These are phyloP conservation scores for Trichosporon inkin DNA, from an alignment of 1,284 basidiomycete genomes.

Conservation along the genomic window DNA sequence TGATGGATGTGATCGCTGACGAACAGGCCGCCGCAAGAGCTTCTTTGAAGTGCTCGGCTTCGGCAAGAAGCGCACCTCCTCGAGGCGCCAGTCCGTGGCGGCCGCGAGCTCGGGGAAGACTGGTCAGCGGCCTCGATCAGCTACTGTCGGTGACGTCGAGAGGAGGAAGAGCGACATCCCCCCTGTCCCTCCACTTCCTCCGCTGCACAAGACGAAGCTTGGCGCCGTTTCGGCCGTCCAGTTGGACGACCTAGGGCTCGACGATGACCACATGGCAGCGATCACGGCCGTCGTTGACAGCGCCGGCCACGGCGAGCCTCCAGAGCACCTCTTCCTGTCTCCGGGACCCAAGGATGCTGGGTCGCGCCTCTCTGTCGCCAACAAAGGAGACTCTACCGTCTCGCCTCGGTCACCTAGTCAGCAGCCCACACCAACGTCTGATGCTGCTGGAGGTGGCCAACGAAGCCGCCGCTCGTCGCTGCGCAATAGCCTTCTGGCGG, in stretches of 20 bases:
- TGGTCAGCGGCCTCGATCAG: neutral
- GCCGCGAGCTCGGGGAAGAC: neutral
- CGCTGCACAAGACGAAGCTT: neutral
- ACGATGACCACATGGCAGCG: conserved; percentile 3
- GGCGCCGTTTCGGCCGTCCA: neutral
- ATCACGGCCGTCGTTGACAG: conserved; percentile 3
- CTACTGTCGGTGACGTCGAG: neutral
- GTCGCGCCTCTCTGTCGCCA: neutral
- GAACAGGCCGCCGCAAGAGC: conserved; percentile 6
- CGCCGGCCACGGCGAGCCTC: neutral
- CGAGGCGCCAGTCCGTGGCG: conserved; percentile 2
- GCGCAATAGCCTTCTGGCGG: conserved; percentile 4
- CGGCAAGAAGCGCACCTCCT: conserved; percentile 1
- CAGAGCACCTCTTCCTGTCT: neutral
- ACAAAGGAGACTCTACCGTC: neutral
- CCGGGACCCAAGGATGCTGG: neutral
- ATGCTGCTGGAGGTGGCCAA: neutral
- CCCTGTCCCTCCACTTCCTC: neutral
- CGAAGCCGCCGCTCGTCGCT: neutral
- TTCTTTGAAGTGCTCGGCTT: conserved; percentile 7
- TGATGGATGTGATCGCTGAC: neutral
- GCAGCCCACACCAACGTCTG: neutral
- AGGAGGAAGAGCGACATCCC: conserved; percentile 1
- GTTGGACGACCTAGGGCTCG: neutral
- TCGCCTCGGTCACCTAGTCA: neutral